Conservation (phyloP, 73 alveolate species). For the Uronychia setigera region DNA sequence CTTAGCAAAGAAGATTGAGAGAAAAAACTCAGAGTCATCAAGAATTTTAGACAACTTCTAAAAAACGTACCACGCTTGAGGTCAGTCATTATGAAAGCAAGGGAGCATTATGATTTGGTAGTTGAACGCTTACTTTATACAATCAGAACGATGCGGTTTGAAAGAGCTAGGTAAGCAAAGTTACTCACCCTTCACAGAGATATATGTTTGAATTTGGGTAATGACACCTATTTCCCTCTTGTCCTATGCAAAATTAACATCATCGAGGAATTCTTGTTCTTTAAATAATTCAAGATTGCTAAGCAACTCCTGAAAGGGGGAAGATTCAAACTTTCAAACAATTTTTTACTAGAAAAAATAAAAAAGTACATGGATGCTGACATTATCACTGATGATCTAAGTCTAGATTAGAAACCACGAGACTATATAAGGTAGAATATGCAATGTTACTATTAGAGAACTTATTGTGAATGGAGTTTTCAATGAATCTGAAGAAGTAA, state of each 20-base stretch:
- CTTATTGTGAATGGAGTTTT: background rate
- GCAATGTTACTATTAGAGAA: background rate
- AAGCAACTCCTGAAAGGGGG: background rate
- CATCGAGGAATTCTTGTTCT: background rate
- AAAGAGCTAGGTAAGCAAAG: background rate
- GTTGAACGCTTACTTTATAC: background rate
- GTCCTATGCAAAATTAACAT: background rate
- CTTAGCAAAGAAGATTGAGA: background rate
- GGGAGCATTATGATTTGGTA: background rate
- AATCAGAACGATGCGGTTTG: background rate
- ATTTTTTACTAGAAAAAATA: too few species aligned
- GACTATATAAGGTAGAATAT: background rate
- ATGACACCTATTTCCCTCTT: background rate
- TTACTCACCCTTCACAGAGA: background rate
- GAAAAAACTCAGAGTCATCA: background rate
- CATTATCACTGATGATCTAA: background rate
- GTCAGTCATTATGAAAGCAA: background rate
- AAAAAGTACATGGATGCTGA: background rate
- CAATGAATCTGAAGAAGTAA: background rate
- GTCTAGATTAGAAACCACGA: background rate
- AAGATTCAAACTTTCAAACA: background rate
- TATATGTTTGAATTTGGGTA: background rate
- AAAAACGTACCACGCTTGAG: background rate
- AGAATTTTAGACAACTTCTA: background rate
- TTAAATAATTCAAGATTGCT: background rate